phyloP scores from a whole-genome alignment of 1,284 basidiomycete genomes.

The Cystobasidiaceae sp. region DNA sequence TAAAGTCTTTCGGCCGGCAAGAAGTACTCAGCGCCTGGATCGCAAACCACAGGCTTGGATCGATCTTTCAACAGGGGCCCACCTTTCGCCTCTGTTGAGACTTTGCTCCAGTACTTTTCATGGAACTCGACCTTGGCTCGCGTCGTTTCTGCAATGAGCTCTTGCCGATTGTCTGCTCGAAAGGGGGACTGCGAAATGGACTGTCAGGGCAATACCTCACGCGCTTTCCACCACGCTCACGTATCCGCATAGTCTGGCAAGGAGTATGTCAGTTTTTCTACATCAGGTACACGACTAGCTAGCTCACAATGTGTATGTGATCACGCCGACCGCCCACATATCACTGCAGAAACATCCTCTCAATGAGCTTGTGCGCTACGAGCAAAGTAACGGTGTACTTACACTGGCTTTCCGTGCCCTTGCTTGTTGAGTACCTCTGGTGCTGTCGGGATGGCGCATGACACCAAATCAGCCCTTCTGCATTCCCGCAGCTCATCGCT shows the following conservation, averaged over 20 bases:
- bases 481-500: background rate
- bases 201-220: background rate
- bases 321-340: constrained; percentile 52
- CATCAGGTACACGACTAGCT: too few species aligned
- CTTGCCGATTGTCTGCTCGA: constrained; percentile 70
- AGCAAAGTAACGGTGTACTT: constrained; percentile 39
- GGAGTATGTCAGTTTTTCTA: too few species aligned
- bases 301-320: constrained; percentile 61
- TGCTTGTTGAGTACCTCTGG: constrained; percentile 72
- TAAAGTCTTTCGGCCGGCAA: constrained; percentile 62
- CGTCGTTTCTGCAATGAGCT: constrained; percentile 74
- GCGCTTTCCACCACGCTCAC: background rate
- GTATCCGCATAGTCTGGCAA: constrained; percentile 67
- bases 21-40: background rate
- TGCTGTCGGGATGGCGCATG: constrained; percentile 11
- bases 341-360: background rate
- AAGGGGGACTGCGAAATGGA: constrained; percentile 57
- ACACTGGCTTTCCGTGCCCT: constrained; percentile 91
- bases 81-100: constrained; percentile 61
- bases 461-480: constrained; percentile 52
- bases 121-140: constrained; percentile 82
- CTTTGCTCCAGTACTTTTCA: constrained; percentile 87
- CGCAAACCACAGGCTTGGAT: background rate
- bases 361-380: background rate
- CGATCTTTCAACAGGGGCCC: background rate